phyloP scores from a whole-genome alignment of 1,139 yeast species.

The Protomyces lactucae-debilis region DNA sequence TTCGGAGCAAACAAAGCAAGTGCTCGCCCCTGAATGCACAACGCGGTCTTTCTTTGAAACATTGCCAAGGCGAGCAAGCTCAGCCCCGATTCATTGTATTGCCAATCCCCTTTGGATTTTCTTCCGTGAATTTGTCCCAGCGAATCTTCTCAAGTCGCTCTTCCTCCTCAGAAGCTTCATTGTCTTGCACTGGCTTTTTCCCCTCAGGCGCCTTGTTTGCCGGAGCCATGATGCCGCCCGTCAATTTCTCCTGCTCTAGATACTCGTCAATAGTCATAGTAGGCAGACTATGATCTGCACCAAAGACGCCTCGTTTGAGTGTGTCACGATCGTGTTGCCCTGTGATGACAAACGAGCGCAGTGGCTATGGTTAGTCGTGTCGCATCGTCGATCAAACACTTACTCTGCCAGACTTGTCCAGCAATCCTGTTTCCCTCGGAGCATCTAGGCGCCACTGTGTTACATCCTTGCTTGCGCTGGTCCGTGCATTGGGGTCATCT shows the following conservation, averaged over 20 bases:
- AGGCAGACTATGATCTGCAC: constrained; percentile 90
- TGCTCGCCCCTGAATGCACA: no score
- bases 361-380: constrained; percentile 37
- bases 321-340: constrained; percentile 47
- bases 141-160: constrained; percentile 60
- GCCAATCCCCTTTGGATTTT: constrained; percentile 52
- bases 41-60: no score
- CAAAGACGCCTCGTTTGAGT: constrained; percentile 62
- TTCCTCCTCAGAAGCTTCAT: constrained; percentile 47
- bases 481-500: constrained; percentile 17
- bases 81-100: constrained; percentile 27
- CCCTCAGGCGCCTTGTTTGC: neutral
- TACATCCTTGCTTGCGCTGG: constrained; percentile 31
- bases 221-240: constrained; percentile 64
- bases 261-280: constrained; percentile 94
- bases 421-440: neutral
- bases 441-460: constrained; percentile 33
- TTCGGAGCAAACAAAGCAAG: no score
- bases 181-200: constrained; percentile 13
- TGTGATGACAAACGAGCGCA: constrained; percentile 79
- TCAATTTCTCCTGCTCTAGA: constrained; percentile 73
- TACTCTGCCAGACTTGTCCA: neutral
- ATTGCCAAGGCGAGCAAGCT: neutral
- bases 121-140: constrained; percentile 93
- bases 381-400: neutral